A percentile compares a stretch with the other conserved stretches of the same genome.
Evolutionary conservation across 2,329 filamentous ascomycete genomes (phyloP).

Genomic region (Verticillium nonalfalfae): DNA sequence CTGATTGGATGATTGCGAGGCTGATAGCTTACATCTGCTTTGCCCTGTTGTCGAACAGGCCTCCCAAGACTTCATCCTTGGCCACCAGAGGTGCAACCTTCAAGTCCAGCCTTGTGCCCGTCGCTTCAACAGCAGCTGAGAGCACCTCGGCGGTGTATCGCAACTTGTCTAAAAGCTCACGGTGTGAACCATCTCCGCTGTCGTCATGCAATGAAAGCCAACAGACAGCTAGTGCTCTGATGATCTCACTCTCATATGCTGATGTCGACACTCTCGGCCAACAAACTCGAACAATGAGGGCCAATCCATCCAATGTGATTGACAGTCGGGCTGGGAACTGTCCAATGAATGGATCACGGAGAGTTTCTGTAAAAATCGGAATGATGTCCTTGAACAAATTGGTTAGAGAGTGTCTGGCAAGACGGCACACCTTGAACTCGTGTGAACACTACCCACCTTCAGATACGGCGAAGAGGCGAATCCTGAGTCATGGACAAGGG

Average conservation of each 20-base stretch:
- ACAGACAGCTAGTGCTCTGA: constrained; percentile 55
- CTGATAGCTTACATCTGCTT: neutral
- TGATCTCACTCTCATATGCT: constrained; percentile 55
- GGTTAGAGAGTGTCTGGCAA: constrained; percentile 1
- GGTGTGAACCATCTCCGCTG: constrained; percentile 3
- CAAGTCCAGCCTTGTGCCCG: constrained; percentile 5
- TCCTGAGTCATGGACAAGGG: constrained; percentile 49
- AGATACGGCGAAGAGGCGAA: constrained; percentile 62
- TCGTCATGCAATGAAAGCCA: constrained; percentile 52
- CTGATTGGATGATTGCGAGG: neutral
- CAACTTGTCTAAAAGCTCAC: constrained; percentile 25
- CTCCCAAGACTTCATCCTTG: neutral
- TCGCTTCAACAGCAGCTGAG: constrained; percentile 11
- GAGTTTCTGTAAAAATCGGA: constrained; percentile 56
- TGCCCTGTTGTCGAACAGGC: neutral
- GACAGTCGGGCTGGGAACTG: constrained; percentile 46
- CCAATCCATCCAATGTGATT: constrained; percentile 45
- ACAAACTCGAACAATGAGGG: constrained; percentile 52
- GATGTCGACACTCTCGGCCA: constrained; percentile 59
- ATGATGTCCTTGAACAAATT: constrained; percentile 50
- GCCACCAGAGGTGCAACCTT: constrained; percentile 13
- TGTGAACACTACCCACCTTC: constrained; percentile 35
- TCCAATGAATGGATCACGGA: constrained; percentile 63
- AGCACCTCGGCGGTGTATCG: constrained; percentile 25
- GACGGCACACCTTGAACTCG: neutral